These are phyloP conservation scores for Fusarium sp. DNA, from an alignment of 2,329 filamentous ascomycete genomes.

Conservation along the genomic window DNA sequence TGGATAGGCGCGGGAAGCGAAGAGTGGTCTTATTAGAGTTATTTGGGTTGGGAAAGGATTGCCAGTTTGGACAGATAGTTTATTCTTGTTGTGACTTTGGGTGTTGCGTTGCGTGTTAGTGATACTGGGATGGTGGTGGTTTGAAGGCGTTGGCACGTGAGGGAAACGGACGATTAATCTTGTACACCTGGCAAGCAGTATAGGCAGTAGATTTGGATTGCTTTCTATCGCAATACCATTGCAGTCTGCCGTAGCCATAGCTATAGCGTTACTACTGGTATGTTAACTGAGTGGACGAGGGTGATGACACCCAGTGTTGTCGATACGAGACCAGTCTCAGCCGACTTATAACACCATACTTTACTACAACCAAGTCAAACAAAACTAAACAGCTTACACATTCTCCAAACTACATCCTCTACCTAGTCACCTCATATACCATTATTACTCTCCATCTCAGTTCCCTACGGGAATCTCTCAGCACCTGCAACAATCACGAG, in stretches of 20 bases:
- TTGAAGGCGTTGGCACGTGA: conserved; percentile 15
- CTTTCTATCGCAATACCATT: neutral
- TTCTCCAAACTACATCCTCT: neutral
- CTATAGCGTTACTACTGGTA: too few relatives aligned
- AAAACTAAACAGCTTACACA: neutral
- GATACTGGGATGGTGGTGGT: neutral
- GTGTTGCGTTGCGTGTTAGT: conserved; percentile 22
- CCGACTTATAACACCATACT: neutral
- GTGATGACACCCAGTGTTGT: neutral
- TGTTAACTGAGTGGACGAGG: too few relatives aligned
- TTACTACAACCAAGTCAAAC: neutral
- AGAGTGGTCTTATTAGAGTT: conserved; percentile 30
- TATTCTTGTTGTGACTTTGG: neutral
- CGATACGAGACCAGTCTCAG: neutral
- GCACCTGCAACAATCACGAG: conserved; percentile 5
- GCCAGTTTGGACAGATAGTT: neutral
- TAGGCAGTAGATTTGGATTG: neutral
- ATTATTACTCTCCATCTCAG: conserved; percentile 3
- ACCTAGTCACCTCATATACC: neutral
- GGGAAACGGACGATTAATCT: conserved; percentile 1
- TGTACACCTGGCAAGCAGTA: neutral
- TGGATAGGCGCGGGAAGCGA: conserved; percentile 27
- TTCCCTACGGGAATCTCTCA: neutral
- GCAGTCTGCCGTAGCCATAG: neutral
- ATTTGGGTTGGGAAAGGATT: conserved; percentile 1